phyloP scores from a whole-genome alignment of 2,329 filamentous ascomycete genomes.

The Aspergillus aculeatinus region DNA sequence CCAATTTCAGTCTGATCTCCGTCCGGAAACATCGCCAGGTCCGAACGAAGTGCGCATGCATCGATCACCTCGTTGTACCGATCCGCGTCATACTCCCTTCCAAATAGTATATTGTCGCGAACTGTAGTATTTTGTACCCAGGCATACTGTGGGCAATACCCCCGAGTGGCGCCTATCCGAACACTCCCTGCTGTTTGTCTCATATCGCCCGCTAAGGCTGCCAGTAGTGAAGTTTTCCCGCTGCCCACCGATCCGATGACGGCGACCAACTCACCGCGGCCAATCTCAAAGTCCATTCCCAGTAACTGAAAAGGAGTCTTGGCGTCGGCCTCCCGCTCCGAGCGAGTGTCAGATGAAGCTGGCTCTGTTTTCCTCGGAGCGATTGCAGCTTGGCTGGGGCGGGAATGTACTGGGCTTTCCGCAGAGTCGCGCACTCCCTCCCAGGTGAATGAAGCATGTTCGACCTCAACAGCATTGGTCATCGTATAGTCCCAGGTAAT shows the following conservation, averaged over 20 bases:
- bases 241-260: conserved; percentile 68
- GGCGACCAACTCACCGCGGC: conserved; percentile 48
- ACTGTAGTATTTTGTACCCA: conserved; percentile 96
- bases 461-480: conserved; percentile 64
- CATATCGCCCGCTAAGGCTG: conserved; percentile 92
- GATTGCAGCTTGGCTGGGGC: not conserved
- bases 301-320: conserved; percentile 42
- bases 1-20: conserved; percentile 91
- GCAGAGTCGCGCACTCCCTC: conserved; percentile 16
- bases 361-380: conserved; percentile 53
- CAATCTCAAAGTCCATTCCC: conserved; percentile 37
- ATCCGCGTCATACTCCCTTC: conserved; percentile 68
- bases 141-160: conserved; percentile 93
- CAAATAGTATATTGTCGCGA: conserved; percentile 86
- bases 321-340: conserved; percentile 22
- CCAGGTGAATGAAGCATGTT: conserved; percentile 77
- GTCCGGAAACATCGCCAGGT: conserved; percentile 89
- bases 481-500: conserved; percentile 56
- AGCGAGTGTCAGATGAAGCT: not conserved
- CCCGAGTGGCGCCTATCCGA: conserved; percentile 69
- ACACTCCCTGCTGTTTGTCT: conserved; percentile 61
- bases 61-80: conserved; percentile 87
- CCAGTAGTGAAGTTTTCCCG: conserved; percentile 89
- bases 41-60: conserved; percentile 79
- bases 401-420: not conserved